Conservation (phyloP, 148 eudicot genomes). For the Dysphania ambrosioides region DNA sequence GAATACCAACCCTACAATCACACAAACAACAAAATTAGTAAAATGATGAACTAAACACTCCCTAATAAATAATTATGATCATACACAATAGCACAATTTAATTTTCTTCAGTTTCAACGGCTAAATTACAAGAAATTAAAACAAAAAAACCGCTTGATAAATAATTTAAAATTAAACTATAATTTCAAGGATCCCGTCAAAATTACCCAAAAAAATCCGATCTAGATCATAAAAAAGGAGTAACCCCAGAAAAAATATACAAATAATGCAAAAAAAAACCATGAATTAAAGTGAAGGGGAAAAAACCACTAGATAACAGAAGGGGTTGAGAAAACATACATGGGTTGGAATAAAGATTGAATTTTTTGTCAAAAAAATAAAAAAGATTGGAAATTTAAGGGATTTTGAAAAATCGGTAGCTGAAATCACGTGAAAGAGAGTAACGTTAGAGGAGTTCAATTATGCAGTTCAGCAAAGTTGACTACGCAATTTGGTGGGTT, state of each 20-base stretch:
- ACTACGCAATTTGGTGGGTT: constrained; percentile 4
- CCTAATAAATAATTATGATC: neutral
- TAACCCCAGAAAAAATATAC: neutral
- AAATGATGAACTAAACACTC: neutral
- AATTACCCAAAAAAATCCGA: neutral
- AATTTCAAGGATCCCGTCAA: neutral
- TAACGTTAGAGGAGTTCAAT: neutral
- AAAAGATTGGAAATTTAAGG: constrained; percentile 8
- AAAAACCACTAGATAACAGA: neutral
- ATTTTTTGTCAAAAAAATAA: too few relatives aligned
- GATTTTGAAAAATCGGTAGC: neutral
- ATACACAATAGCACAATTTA: neutral
- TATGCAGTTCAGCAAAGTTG: constrained; percentile 9
- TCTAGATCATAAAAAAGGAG: constrained; percentile 22
- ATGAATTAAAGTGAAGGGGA: neutral
- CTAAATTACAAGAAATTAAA: neutral
- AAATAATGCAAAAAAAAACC: neutral
- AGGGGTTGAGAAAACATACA: constrained; percentile 4
- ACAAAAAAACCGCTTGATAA: neutral
- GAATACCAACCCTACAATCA: constrained; percentile 23
- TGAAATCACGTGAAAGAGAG: constrained; percentile 1
- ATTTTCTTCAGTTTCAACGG: neutral
- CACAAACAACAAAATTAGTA: constrained; percentile 20
- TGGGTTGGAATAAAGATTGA: neutral
- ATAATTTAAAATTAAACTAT: neutral